Conservation (phyloP, 345 rosid genomes). For the Brassica cretica region DNA sequence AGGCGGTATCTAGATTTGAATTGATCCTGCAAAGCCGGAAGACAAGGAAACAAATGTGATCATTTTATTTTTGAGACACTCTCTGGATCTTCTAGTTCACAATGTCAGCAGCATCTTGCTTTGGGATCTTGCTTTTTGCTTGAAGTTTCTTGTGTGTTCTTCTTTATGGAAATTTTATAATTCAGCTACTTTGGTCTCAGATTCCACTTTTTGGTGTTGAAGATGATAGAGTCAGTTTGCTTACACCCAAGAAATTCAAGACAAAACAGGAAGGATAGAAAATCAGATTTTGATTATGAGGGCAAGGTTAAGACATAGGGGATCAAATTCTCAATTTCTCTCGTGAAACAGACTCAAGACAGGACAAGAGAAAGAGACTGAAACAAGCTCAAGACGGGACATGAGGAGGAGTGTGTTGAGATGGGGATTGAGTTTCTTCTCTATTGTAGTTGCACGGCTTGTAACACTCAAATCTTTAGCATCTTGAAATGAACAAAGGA, state of each 20-base stretch:
- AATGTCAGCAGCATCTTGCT: no score
- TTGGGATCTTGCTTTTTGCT: background rate
- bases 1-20: constrained; percentile 86
- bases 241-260: constrained; percentile 53
- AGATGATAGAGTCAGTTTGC: constrained; percentile 50
- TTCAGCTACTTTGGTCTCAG: constrained; percentile 48
- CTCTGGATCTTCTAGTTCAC: no score
- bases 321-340: background rate
- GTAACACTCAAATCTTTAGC: no score
- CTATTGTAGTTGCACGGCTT: no score
- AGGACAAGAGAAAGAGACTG: no score
- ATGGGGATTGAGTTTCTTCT: no score
- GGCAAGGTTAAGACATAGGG: background rate
- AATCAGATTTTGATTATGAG: constrained; percentile 18
- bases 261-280: constrained; percentile 46
- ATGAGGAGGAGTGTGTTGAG: no score
- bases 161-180: background rate
- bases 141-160: constrained; percentile 42
- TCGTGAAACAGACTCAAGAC: no score
- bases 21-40: constrained; percentile 70
- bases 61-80: no score
- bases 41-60: constrained; percentile 23
- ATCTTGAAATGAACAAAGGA: no score
- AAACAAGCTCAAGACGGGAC: no score
- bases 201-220: constrained; percentile 52